phyloP scores from a whole-genome alignment of 1,139 yeast species.

The Blastobotrys ciferrii region DNA sequence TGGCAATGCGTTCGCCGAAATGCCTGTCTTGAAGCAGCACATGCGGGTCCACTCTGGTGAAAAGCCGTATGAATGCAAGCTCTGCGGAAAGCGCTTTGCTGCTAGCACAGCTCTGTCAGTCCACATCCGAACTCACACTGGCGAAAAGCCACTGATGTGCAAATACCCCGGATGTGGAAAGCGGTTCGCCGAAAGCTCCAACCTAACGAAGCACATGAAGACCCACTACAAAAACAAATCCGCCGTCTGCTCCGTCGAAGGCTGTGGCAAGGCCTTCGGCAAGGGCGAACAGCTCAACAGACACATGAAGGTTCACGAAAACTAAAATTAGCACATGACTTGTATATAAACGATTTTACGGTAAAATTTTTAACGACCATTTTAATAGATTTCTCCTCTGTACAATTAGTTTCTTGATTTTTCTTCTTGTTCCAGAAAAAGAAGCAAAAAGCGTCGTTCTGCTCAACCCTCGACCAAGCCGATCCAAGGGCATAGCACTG shows the following conservation, averaged over 20 bases:
- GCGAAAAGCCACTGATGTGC: conserved; percentile 84
- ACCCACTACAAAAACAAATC: conserved; percentile 33
- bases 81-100: conserved; percentile 74
- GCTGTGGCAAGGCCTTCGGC: not conserved
- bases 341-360: not conserved
- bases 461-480: no score
- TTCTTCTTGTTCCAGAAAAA: no score
- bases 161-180: conserved; percentile 79
- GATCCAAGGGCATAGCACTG: no score
- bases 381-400: not conserved
- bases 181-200: conserved; percentile 84
- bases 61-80: conserved; percentile 77
- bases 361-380: not conserved
- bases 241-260: not conserved
- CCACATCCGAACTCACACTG: conserved; percentile 84
- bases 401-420: no score
- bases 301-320: not conserved
- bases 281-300: not conserved
- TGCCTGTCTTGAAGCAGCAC: conserved; percentile 66
- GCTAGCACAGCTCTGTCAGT: conserved; percentile 54
- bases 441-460: no score
- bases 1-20: conserved; percentile 66
- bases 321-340: not conserved
- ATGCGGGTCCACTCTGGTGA: conserved; percentile 84
- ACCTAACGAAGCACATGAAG: conserved; percentile 83